A percentile compares a stretch with the other conserved stretches of the same genome.
Conservation (phyloP, 495 filamentous ascomycete genomes). For the Penicillium macrosclerotiorum region DNA sequence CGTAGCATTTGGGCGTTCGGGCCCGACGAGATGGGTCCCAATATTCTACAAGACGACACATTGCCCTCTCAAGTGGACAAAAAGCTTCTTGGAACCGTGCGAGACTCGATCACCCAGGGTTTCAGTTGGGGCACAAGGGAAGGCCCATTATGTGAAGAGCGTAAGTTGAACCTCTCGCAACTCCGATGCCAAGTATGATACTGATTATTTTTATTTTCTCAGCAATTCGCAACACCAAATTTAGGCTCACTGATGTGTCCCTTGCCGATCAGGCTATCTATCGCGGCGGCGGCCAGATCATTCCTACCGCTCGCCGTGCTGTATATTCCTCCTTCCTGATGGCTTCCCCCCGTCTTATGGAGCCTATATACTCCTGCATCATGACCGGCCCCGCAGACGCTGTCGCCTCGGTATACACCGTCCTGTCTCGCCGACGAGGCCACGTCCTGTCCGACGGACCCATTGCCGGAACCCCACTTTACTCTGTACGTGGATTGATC, state of each 20-base stretch:
- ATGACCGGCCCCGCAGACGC: slow-evolving; percentile 94
- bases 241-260: slow-evolving; percentile 86
- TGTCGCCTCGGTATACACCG: slow-evolving; percentile 84
- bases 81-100: slow-evolving; percentile 79
- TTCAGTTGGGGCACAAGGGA: slow-evolving; percentile 95
- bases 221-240: slow-evolving; percentile 96
- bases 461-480: slow-evolving; percentile 93
- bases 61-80: slow-evolving; percentile 87
- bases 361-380: slow-evolving; percentile 85
- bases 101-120: slow-evolving; percentile 89
- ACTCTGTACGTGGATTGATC: slow-evolving; percentile 83
- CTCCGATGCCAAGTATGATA: slow-evolving; percentile 2
- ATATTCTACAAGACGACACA: slow-evolving; percentile 96
- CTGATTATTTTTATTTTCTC: slow-evolving; percentile 16
- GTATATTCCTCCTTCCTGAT: slow-evolving; percentile 95
- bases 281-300: slow-evolving; percentile 93
- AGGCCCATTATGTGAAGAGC: slow-evolving; percentile 97
- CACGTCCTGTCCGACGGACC: slow-evolving; percentile 93
- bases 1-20: slow-evolving; percentile 99
- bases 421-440: slow-evolving; percentile 80
- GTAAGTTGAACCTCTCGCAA: slow-evolving; percentile 52
- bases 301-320: slow-evolving; percentile 86
- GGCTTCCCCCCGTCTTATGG: slow-evolving; percentile 94
- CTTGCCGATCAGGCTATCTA: slow-evolving; percentile 89
- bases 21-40: slow-evolving; percentile 91